Evolutionary conservation across 345 rosid species (phyloP), one percentile per base, ranked within the genome.

Genomic region (Gossypioides kirkii): DNA sequence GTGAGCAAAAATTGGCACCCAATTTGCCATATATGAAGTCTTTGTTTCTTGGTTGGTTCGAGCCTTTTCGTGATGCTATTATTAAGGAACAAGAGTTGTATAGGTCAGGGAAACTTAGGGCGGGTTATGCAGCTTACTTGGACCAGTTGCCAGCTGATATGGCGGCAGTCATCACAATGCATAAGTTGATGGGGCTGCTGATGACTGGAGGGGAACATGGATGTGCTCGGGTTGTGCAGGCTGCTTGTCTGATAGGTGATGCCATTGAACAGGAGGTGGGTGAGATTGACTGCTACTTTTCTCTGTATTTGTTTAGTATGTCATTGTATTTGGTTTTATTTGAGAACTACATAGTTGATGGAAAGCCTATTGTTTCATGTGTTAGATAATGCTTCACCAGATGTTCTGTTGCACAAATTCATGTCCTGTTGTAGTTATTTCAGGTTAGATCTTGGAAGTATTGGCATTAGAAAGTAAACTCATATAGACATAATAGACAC

Each of bases 181-280:
- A 95, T 76, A 93, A 90, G 84, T 76, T 95, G 80, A 80, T 82
- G 79, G 91, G 79, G 2, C 76, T 87, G 76, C 78, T 95, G 81
- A 93, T 95, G 99, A 87, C 87, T 0, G 93, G 95, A 63, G 88
- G 87, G 32, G 94, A 85, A 42, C 86, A 82, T 59, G 99, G 99
- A 23, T 79, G 79, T 74, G 87, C 90, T 28, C 85, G 87, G 77
- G 91, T 92, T 76, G 86, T 91, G 67, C 84, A 81, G 68, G 98
- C 98, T 70, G 94, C 96, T 47, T 86, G 87, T 71, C 22, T 72
- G 1, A 83, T 95, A 43, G 99, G 98, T 10, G 97, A 91, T 70
- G 96, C 96, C 54, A 82, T 95, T 83, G 99, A 95, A 73, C 99
- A 93, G 80, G 99, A 95, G 97, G 99, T 93, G 74, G 16, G 81